Conservation (phyloP, 1,284 basidiomycete genomes). For the Caloboletus firmus region DNA sequence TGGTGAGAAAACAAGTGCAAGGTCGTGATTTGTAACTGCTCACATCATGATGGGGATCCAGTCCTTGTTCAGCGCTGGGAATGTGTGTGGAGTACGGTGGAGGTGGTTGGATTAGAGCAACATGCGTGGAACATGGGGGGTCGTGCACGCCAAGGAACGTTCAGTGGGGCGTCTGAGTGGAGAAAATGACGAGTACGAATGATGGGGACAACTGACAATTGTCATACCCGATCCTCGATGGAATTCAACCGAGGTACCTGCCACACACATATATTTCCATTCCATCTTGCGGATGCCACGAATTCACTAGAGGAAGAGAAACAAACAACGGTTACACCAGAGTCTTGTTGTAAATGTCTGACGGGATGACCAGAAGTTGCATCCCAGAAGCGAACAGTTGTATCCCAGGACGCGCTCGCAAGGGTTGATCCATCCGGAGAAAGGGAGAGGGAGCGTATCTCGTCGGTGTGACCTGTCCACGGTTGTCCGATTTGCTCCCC, state of each 20-base stretch:
- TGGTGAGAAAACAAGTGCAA: neutral
- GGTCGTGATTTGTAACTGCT: neutral
- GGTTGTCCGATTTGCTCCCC: neutral
- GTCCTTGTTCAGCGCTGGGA: neutral
- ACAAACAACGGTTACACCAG: neutral
- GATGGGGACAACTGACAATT: too few relatives aligned
- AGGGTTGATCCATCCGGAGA: conserved; percentile 11
- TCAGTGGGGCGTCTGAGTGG: too few relatives aligned
- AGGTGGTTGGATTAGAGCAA: neutral
- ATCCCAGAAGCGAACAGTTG: conserved; percentile 15
- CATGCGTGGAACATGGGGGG: neutral
- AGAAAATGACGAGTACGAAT: neutral
- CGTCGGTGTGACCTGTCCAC: neutral
- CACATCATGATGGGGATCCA: neutral
- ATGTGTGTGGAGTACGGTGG: neutral
- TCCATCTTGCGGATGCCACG: neutral
- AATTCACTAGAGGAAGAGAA: conserved; percentile 10
- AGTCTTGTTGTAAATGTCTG: neutral
- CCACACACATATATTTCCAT: conserved; percentile 5
- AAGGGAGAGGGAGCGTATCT: conserved; percentile 2
- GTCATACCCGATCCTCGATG: neutral
- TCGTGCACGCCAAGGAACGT: neutral
- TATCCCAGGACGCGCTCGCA: conserved; percentile 8
- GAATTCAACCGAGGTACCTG: neutral
- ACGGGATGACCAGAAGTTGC: neutral